Percentiles rank a stretch among this genome's conserved stretches.
Conservation (phyloP, 2,329 filamentous ascomycete species). For the Ilyonectria robusta region DNA sequence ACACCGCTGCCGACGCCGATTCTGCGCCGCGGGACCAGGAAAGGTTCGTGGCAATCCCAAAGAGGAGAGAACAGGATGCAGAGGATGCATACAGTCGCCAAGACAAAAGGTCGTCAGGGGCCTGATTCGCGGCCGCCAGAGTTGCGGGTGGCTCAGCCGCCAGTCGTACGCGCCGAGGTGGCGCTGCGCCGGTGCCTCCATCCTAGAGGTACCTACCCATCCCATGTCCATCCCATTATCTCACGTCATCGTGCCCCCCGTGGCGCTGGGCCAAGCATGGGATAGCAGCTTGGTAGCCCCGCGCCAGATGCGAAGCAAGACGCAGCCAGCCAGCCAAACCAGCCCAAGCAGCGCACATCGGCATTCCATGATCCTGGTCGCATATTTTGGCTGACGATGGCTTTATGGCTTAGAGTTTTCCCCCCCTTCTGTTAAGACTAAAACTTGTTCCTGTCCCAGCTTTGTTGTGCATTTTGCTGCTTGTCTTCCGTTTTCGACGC, state of each 20-base stretch:
- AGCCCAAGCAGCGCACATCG: not conserved
- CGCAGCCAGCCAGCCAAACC: not conserved
- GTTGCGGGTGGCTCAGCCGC: conserved; percentile 24
- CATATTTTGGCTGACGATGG: not conserved
- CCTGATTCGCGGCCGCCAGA: not conserved
- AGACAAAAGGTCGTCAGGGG: not conserved
- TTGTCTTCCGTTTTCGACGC: not conserved
- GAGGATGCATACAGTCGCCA: not conserved
- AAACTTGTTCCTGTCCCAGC: too few species aligned
- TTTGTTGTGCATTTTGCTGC: not conserved
- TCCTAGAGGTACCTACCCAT: too few species aligned
- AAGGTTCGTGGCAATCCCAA: not conserved
- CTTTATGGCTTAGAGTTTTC: too few species aligned
- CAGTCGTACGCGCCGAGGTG: not conserved
- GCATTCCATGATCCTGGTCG: not conserved
- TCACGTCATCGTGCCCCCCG: conserved; percentile 45
- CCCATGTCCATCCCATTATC: too few species aligned
- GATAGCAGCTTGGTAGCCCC: too few species aligned
- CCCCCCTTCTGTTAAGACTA: too few species aligned
- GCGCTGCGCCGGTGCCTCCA: not conserved
- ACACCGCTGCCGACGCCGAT: not conserved
- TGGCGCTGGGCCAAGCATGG: conserved; percentile 25
- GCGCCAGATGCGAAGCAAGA: not conserved
- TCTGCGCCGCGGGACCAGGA: not conserved
- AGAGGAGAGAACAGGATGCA: not conserved